Percentiles rank a stretch among this genome's conserved stretches.
phyloP scores from a whole-genome alignment of 2,329 filamentous ascomycete species.

The Epichloe hybrida region DNA sequence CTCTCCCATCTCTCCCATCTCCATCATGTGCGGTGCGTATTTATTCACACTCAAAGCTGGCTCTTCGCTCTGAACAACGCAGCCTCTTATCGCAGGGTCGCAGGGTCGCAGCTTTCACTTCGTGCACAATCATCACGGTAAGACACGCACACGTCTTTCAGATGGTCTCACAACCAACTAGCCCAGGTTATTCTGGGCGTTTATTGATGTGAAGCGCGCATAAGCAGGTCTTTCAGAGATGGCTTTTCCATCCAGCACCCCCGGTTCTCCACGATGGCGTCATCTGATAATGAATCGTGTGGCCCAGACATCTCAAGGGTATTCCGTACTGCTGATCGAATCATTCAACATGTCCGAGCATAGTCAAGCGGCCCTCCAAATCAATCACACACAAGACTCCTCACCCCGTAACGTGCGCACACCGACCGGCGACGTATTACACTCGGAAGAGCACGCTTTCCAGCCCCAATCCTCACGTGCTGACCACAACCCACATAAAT shows the following conservation, averaged over 20 bases:
- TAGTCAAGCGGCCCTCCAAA: background rate
- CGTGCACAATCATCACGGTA: background rate
- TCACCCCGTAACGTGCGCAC: background rate
- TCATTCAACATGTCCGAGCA: background rate
- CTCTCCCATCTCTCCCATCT: background rate
- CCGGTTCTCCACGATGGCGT: background rate
- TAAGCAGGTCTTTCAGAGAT: conserved; percentile 3
- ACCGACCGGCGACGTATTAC: background rate
- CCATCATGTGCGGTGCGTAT: background rate
- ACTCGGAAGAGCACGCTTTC: background rate
- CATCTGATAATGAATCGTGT: conserved; percentile 1
- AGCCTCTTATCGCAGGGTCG: background rate
- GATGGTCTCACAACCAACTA: background rate
- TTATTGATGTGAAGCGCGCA: background rate
- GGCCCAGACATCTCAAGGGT: background rate
- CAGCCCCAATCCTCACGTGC: background rate
- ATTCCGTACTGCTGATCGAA: background rate
- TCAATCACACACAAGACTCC: background rate
- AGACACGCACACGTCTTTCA: background rate
- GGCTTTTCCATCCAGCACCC: conserved; percentile 1
- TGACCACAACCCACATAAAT: background rate
- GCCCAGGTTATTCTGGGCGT: background rate
- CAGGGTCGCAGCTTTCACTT: background rate
- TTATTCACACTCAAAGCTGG: background rate
- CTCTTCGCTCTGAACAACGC: background rate